A percentile compares a stretch with the other conserved stretches of the same genome.
These are phyloP conservation scores for Cutaneotrichosporon arboriforme DNA, from an alignment of 1,284 basidiomycete genomes.

Conservation along the genomic window DNA sequence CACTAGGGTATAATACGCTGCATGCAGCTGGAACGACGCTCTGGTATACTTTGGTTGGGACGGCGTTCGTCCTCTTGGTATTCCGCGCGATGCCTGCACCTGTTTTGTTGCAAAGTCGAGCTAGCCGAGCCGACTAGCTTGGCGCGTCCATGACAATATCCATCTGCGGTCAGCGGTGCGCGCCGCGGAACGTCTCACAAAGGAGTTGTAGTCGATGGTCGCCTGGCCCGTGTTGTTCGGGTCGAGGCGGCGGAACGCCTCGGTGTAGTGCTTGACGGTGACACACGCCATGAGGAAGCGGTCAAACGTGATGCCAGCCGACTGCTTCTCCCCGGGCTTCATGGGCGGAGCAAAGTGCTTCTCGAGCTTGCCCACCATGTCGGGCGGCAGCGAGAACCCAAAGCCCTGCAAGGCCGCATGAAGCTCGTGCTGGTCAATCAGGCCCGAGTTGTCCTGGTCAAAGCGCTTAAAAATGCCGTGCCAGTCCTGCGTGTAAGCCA, in stretches of 20 bases:
- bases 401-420: conserved; percentile 47
- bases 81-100: too few relatives aligned
- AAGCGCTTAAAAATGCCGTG: conserved; percentile 48
- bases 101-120: too few relatives aligned
- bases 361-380: conserved; percentile 45
- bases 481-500: conserved; percentile 41
- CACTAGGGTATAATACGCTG: too few relatives aligned
- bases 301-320: conserved; percentile 45
- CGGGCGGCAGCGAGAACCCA: conserved; percentile 44
- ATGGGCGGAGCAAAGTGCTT: conserved; percentile 46
- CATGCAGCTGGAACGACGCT: too few relatives aligned
- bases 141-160: conserved; percentile 42
- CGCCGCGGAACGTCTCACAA: conserved; percentile 28
- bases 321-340: conserved; percentile 21
- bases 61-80: too few relatives aligned
- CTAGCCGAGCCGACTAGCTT: not conserved
- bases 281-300: conserved; percentile 50
- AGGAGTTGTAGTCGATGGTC: conserved; percentile 45
- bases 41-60: too few relatives aligned
- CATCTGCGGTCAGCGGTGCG: conserved; percentile 26
- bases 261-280: conserved; percentile 49
- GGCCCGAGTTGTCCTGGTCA: conserved; percentile 45
- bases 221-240: conserved; percentile 34
- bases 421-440: conserved; percentile 47
- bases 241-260: conserved; percentile 45